Base-by-base conservation (phyloP, 306 rosid genomes). In the Vigna radiata region DNA sequence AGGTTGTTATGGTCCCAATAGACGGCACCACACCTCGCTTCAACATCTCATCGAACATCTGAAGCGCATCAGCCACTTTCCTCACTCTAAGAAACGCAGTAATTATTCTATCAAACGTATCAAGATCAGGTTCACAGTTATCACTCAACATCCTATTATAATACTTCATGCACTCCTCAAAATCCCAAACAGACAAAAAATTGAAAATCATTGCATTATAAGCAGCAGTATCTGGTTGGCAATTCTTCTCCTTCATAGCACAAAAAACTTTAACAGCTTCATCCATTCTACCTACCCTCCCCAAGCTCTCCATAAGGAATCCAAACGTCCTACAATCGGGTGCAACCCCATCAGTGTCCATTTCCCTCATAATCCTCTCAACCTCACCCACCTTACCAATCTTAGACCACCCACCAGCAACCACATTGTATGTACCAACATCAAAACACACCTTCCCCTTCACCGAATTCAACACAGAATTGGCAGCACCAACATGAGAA, bases 21-120 rank as follows among this genome's bases (percentile, higher is more conserved):
- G 87, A 48, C 65, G 97, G 98, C 71, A 88, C 56, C 73, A 89
- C 68, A 47, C 91, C 96, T 44, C 49, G 82, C 65, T 19, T 68
- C 76, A 88, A 77, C 98, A 94, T 91, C 71, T 89, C 96, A 82
- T 94, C 98, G 61, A 94, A 91, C 86, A 86, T 73, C 78, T 84
- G 87, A 11, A 94, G 97, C 3, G 96, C 96, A 76, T 90, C 96
- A 0, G 97, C 96, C 27, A 90, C 97, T 72, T 84, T 94, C 39
- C 91, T 56, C 11, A 78, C 86, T 73, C 87, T 90, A 11, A 94
- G 89, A 46, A 89, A 86, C 21, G 77, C 90, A 71, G 62, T 73
- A 47, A 94, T 89, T 65, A 94, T 74, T 80, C 81, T 89, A 66
- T 79, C 73, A 81, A 78, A 91, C 2, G 97, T 91, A 59, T 88